Base-by-base conservation (phyloP, 768 basidiomycete species). In the Russula earlei region DNA sequence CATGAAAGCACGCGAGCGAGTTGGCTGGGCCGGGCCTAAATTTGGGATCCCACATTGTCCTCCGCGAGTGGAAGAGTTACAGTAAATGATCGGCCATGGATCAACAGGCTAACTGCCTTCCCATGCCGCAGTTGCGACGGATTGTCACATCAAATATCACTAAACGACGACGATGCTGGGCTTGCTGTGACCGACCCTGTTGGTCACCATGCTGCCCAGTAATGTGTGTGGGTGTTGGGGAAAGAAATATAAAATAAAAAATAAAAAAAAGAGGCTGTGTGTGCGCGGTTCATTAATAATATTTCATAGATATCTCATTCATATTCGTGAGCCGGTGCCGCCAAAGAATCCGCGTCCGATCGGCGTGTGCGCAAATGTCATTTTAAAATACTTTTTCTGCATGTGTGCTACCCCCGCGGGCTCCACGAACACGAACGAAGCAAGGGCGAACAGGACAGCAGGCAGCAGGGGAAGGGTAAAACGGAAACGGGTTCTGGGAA, bases 1-100 rank as follows among this genome's bases (percentile, higher is more conserved):
- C 57, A 54, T 58, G 52, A 54, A n/a, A 52, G 58, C 55, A 56
- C 58, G 55, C 55, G 58, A 56, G 49, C n/a, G n/a, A n/a, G n/a
- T n/a, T n/a, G n/a, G 37, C 34, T n/a, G 38, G 40, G 37, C 29
- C 22, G 17, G 52, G 20, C 33, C 52, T 46, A 55, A 58, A 42
- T 58, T 53, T 54, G 19, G 57, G 53, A 55, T 46, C 34, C 34
- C 48, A 36, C 37, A 58, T 54, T 47, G 38, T 46, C 52, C 52
- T 54, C 57, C 51, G 56, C 47, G 52, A 58, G 52, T 41, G 46
- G 49, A 37, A 58, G n/a, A n/a, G n/a, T n/a, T 51, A 55, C 57
- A 60, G 49, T 43, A 51, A 46, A 48, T 51, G 59, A 60, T 60
- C 59, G 59, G 50, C 59, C 40, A 44, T 52, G 59, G 55, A 56